Evolutionary conservation across 306 rosid genomes (phyloP), one percentile per base, ranked within the genome.

Genomic region (Glycine soja): DNA sequence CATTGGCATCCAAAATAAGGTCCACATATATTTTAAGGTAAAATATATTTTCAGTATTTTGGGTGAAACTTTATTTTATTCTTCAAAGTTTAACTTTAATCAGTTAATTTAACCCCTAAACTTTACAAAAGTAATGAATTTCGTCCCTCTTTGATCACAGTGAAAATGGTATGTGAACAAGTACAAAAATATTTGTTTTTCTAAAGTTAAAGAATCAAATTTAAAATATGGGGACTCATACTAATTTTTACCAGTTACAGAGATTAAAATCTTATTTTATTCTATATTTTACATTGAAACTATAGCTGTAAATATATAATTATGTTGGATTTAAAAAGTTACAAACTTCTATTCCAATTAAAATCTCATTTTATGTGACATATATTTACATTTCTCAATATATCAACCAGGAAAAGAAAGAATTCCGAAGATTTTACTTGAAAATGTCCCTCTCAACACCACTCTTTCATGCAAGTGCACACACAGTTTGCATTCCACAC

Each of bases 401-500:
- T 24, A 24, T 75, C 47, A 61, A 75, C 61, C 14, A 58, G 13
- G 7, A n/a, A 56, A 13, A 19, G 45, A 30, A 24, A 61, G 54
- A 58, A 24, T 58, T 74, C 46, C 42, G 4, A 47, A 61, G 46
- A 61, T 46, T 62, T 62, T 32, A 18, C 5, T 18, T 5, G 9
- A 15, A 54, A 15, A 15, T 15, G 8, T 52, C 19, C 5, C 18
- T 52, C 58, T 14, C 18, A 14, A 52, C 13, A 51, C n/a, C 45
- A 9, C 62, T 34, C 56, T 56, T 16, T 36, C 36, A 8, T 79
- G 62, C 42, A 70, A 34, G 32, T 56, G 32, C 62, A 36, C 38
- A 61, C 36, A 12, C 8, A 71, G 14, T 61, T 72, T 79, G n/a
- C 78, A 80, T 72, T 71, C 73, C 36, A 47, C 83, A 80, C 51